Evolutionary conservation across 177 flowering plant genomes (phyloP).

Genomic region (Vitis hybrid): DNA sequence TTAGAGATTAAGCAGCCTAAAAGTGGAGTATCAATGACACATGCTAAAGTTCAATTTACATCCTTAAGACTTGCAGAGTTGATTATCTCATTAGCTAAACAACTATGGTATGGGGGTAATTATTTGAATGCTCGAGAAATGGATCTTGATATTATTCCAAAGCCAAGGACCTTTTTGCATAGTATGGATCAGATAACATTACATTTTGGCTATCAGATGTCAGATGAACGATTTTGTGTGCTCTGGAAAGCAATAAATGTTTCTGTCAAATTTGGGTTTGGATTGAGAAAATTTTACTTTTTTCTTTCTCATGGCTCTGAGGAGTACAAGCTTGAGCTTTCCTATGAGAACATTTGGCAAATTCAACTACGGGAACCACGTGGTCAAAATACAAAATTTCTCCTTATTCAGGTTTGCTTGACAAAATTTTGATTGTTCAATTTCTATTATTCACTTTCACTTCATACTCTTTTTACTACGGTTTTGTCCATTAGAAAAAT

Average conservation of each 20-base stretch:
- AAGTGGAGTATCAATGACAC: conserved; percentile 22
- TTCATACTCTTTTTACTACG: neutral
- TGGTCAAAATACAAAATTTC: conserved; percentile 31
- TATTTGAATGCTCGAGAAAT: conserved; percentile 36
- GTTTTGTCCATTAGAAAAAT: neutral
- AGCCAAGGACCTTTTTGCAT: conserved; percentile 34
- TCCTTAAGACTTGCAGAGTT: conserved; percentile 16
- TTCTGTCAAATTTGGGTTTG: conserved; percentile 42
- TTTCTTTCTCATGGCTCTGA: conserved; percentile 15
- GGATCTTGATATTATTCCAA: conserved; percentile 46
- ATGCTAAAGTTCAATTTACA: conserved; percentile 58
- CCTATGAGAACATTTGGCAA: conserved; percentile 57
- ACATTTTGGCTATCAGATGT: conserved; percentile 58
- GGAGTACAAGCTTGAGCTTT: conserved; percentile 55
- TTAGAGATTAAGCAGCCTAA: conserved; percentile 31
- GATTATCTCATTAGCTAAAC: conserved; percentile 16
- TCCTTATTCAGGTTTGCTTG: conserved; percentile 58
- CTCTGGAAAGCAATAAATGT: conserved; percentile 39
- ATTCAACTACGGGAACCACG: conserved; percentile 43
- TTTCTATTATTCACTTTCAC: neutral
- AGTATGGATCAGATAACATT: conserved; percentile 30
- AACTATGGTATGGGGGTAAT: conserved; percentile 28
- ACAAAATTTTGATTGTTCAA: neutral
- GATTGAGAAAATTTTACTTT: conserved; percentile 40
- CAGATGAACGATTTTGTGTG: conserved; percentile 32